These are phyloP conservation scores for Candida labiduridarum DNA, from an alignment of 1,139 yeast species.

Conservation along the genomic window DNA sequence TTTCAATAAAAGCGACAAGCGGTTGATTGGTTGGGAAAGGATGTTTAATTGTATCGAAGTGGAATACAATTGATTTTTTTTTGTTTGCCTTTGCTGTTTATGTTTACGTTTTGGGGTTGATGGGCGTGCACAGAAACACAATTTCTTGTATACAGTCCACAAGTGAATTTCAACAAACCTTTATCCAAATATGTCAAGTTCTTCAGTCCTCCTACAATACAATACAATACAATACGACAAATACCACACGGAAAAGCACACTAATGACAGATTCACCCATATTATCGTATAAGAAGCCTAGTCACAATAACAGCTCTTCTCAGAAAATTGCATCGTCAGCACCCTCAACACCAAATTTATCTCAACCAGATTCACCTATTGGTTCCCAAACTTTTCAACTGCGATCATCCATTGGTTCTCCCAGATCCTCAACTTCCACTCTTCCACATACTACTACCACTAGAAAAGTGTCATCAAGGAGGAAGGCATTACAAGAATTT, in stretches of 20 bases:
- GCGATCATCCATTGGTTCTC: conserved; percentile 14
- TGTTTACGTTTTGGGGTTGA: neutral
- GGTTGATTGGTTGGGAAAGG: too few relatives aligned
- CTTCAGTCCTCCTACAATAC: too few relatives aligned
- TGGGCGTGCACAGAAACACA: neutral
- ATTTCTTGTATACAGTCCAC: neutral
- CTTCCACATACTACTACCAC: conserved; percentile 7
- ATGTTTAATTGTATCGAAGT: too few relatives aligned
- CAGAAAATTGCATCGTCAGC: conserved; percentile 9
- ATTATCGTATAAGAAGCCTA: conserved; percentile 33
- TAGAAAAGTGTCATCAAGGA: conserved; percentile 41
- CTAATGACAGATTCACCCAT: conserved; percentile 26
- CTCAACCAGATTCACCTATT: conserved; percentile 9
- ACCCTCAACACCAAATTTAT: conserved; percentile 2
- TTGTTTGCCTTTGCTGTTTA: conserved; percentile 1
- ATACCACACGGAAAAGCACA: neutral
- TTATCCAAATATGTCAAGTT: too few relatives aligned
- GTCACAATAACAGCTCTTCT: conserved; percentile 2
- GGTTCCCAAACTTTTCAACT: conserved; percentile 7
- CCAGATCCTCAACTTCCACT: conserved; percentile 9
- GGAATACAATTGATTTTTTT: neutral
- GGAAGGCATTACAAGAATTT: conserved; percentile 49
- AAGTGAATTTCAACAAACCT: neutral
- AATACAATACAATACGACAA: too few relatives aligned
- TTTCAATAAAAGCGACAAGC: neutral